Base-by-base conservation (phyloP, 352 stramenopile species). In the Globisporangium echinulatum region DNA sequence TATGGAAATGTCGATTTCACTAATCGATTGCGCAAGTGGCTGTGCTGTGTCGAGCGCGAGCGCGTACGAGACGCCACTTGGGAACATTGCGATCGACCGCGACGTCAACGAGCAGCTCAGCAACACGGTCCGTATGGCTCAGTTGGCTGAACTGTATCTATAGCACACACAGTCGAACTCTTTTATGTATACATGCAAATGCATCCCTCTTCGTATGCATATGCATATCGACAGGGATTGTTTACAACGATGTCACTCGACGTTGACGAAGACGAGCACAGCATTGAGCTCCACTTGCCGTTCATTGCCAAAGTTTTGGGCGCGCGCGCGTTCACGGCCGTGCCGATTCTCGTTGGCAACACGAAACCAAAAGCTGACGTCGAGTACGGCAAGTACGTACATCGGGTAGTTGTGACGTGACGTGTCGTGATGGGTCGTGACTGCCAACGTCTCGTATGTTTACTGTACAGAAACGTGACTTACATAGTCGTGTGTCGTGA, bases 231-330 rank as follows among this genome's bases (percentile, higher is more conserved):
- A 14, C 55, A 87, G 78, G 82, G 80, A 36, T 88, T 89, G 52
- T 92, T 92, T 61, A 66, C 68, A 19, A 86, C 70, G 59, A 91
- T 94, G 80, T 82, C 80, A 38, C 75, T 90, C 57, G 76, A 81
- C 51, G 85, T 97, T 5, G 96, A 99, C 64, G 94, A 99, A 63
- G 78, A 96, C 46, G 96, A 99, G 70, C 94, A 98, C 71, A 98
- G 88, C 53, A 97, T 98, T 54, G 96, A 99, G 72, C 98, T 99
- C 94, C 95, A 98, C 59, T 88, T 98, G 63, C 96, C 96, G 14
- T 99, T 94, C 62, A 87, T 98, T 59, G 77, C 80, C 62, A 96
- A 98, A 71, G 81, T 88, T 37, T 85, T 92, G 77, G 71, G 79
- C 54, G 76, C 74, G 4, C 75, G 80, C 56, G 84, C 84, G 58